Percentiles rank a stretch among this genome's conserved stretches.
phyloP scores from a whole-genome alignment of 768 basidiomycete species.

The Harrya chromipes region DNA sequence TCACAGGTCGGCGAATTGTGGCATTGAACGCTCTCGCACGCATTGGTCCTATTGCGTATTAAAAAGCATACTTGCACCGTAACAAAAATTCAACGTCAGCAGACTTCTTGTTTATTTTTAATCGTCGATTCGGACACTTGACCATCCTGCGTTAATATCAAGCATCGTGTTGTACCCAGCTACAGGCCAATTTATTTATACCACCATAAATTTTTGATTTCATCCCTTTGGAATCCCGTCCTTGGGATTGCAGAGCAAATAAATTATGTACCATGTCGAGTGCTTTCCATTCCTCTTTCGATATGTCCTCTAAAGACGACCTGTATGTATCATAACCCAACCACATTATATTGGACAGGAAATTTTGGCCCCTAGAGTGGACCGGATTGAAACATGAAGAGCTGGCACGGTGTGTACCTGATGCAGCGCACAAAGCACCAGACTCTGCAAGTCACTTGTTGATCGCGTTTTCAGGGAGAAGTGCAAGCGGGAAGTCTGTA shows the following conservation, averaged over 20 bases:
- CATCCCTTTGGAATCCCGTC: constrained; percentile 1
- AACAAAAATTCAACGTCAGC: constrained; percentile 2
- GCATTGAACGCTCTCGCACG: constrained; percentile 34
- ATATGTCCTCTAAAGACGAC: constrained; percentile 14
- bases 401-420: too few relatives aligned
- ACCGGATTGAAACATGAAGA: neutral
- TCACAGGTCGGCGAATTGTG: constrained; percentile 59
- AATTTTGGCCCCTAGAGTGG: neutral
- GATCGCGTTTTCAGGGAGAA: neutral
- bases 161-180: constrained; percentile 27
- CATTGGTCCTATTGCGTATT: neutral
- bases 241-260: constrained; percentile 5
- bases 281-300: constrained; percentile 15
- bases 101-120: constrained; percentile 29
- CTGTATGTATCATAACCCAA: constrained; percentile 24
- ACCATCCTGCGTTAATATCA: constrained; percentile 22
- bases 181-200: constrained; percentile 22
- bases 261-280: constrained; percentile 15
- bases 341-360: constrained; percentile 1
- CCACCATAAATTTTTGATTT: constrained; percentile 17
- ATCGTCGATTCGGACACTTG: constrained; percentile 11
- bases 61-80: constrained; percentile 6
- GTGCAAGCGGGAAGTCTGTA: neutral
- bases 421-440: neutral
- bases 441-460: neutral